These are phyloP conservation scores for Colletotrichum filicis DNA, from an alignment of 2,329 filamentous ascomycete genomes.

Conservation along the genomic window DNA sequence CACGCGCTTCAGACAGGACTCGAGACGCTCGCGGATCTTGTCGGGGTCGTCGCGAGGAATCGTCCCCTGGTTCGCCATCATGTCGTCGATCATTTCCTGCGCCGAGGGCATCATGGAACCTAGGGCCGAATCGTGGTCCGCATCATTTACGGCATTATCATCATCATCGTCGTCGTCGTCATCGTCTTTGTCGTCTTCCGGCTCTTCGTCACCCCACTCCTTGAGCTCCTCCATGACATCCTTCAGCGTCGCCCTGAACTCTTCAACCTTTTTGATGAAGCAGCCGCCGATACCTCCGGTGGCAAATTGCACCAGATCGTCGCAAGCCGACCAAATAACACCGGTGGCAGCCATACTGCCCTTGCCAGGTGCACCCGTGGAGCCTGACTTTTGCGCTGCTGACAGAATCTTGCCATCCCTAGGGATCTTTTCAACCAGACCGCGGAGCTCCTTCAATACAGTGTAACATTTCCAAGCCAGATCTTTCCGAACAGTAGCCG, in stretches of 20 bases:
- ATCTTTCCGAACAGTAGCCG: conserved; percentile 71
- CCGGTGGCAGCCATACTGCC: conserved; percentile 75
- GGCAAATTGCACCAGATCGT: conserved; percentile 73
- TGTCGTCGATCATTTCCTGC: conserved; percentile 72
- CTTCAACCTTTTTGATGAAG: conserved; percentile 76
- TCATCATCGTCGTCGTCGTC: conserved; percentile 61
- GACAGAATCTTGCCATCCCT: conserved; percentile 65
- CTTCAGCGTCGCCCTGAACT: conserved; percentile 79
- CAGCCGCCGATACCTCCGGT: conserved; percentile 76
- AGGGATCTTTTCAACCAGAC: conserved; percentile 70
- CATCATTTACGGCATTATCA: conserved; percentile 51
- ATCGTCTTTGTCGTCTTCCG: conserved; percentile 70
- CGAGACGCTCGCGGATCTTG: conserved; percentile 72
- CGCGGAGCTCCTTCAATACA: conserved; percentile 70
- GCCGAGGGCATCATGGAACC: conserved; percentile 46
- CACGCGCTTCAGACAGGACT: conserved; percentile 71
- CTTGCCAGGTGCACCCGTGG: conserved; percentile 49
- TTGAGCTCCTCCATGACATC: conserved; percentile 89
- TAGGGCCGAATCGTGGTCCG: conserved; percentile 52
- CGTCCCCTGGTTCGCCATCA: conserved; percentile 71
- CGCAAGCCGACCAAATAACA: conserved; percentile 85
- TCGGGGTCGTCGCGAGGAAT: conserved; percentile 74
- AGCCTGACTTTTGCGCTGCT: conserved; percentile 58
- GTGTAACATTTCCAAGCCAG: conserved; percentile 68
- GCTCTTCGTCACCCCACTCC: conserved; percentile 84